Conservation (phyloP, 768 basidiomycete genomes). For the Chalciporus pseudorubinellus region DNA sequence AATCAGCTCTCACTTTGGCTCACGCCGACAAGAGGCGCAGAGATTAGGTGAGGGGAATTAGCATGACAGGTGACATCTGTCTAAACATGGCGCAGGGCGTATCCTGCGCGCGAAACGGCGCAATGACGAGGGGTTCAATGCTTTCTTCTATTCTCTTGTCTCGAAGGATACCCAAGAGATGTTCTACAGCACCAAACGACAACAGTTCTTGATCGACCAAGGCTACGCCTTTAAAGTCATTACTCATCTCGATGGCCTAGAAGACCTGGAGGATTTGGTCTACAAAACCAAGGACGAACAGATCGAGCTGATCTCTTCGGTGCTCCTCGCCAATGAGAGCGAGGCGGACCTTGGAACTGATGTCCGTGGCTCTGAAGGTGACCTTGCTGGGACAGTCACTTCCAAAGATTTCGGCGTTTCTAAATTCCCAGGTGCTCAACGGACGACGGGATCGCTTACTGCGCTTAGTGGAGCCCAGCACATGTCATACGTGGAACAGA, state of each 20-base stretch:
- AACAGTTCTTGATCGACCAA: conserved; percentile 98
- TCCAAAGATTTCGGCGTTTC: conserved; percentile 79
- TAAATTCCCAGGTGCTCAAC: conserved; percentile 65
- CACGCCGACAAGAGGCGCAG: conserved; percentile 96
- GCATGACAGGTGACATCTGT: conserved; percentile 13
- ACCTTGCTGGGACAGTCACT: conserved; percentile 81
- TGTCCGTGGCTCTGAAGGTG: conserved; percentile 78
- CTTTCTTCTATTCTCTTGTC: conserved; percentile 98
- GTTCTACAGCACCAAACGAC: conserved; percentile 98
- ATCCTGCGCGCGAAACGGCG: conserved; percentile 95
- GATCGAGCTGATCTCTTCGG: conserved; percentile 93
- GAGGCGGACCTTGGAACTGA: conserved; percentile 88
- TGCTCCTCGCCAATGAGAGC: conserved; percentile 86
- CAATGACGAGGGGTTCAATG: conserved; percentile 99
- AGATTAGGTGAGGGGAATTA: conserved; percentile 64
- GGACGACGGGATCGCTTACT: conserved; percentile 78
- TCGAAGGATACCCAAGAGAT: conserved; percentile 99
- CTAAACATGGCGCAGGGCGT: conserved; percentile 55
- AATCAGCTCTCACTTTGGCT: conserved; percentile 98
- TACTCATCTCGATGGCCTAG: conserved; percentile 92
- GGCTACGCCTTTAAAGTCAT: conserved; percentile 99
- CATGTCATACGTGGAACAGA: conserved; percentile 92
- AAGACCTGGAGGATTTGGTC: conserved; percentile 82
- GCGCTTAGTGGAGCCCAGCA: conserved; percentile 87
- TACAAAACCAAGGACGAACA: conserved; percentile 91